Percentiles rank a stretch among this genome's conserved stretches.
Evolutionary conservation across 192 early-diverging fungal species (phyloP).

Genomic region (Coemansia sp.): DNA sequence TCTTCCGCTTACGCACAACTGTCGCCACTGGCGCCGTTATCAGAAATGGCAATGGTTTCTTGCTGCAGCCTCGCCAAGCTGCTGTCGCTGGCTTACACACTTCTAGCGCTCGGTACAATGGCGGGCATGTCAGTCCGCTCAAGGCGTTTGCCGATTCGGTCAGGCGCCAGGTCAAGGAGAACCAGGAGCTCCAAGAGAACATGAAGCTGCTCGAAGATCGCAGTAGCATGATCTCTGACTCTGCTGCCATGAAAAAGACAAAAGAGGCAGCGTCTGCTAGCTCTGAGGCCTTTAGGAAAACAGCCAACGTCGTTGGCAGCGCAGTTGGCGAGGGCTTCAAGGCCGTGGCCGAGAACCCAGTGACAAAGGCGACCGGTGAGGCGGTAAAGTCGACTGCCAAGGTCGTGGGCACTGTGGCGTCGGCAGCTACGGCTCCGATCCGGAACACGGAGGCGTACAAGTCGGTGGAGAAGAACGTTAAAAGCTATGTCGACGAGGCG

Average conservation of each 20-base stretch:
- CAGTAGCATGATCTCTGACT: slow-evolving; percentile 77
- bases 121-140: slow-evolving; percentile 60
- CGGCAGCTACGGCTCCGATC: slow-evolving; percentile 65
- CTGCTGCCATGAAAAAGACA: slow-evolving; percentile 84
- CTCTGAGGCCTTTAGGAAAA: slow-evolving; percentile 67
- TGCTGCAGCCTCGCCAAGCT: slow-evolving; percentile 5
- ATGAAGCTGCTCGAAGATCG: slow-evolving; percentile 88
- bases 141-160: slow-evolving; percentile 86
- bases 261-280: slow-evolving; percentile 61
- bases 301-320: slow-evolving; percentile 69
- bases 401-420: slow-evolving; percentile 62
- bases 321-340: slow-evolving; percentile 64
- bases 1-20: slow-evolving; percentile 21
- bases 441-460: slow-evolving; percentile 66
- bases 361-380: slow-evolving; percentile 75
- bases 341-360: slow-evolving; percentile 70
- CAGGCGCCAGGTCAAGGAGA: slow-evolving; percentile 91
- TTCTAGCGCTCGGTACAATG: slow-evolving; percentile 23
- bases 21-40: not conserved
- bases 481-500: slow-evolving; percentile 70
- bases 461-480: slow-evolving; percentile 62
- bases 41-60: not conserved
- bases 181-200: slow-evolving; percentile 88
- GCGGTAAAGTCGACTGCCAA: slow-evolving; percentile 66
- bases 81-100: slow-evolving; percentile 31